phyloP scores from a whole-genome alignment of 768 basidiomycete genomes.

The Tricholoma sp. region DNA sequence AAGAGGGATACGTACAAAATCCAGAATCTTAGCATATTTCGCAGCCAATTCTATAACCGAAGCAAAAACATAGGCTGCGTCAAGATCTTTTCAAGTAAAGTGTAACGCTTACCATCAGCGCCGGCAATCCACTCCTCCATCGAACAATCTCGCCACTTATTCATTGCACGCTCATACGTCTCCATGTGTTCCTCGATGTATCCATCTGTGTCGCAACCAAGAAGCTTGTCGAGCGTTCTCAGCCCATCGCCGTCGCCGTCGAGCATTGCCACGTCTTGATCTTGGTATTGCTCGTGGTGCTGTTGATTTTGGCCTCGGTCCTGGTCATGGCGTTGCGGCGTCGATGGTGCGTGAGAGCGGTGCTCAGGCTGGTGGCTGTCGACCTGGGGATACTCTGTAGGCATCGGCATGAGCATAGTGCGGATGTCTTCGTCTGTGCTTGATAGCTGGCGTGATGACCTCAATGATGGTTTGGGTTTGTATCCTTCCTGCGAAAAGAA shows the following conservation, averaged over 20 bases:
- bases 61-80: neutral
- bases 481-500: conserved; percentile 7
- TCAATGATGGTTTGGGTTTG: neutral
- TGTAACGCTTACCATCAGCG: conserved; percentile 36
- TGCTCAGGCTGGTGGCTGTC: neutral
- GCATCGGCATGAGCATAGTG: neutral
- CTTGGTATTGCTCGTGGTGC: neutral
- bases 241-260: neutral
- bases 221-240: conserved; percentile 29
- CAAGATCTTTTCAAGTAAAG: neutral
- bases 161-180: conserved; percentile 37
- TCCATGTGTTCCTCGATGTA: conserved; percentile 37
- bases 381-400: conserved; percentile 2
- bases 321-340: neutral
- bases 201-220: conserved; percentile 39
- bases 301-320: conserved; percentile 2
- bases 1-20: conserved; percentile 35
- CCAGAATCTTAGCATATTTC: conserved; percentile 40
- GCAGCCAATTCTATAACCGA: conserved; percentile 33
- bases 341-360: conserved; percentile 2
- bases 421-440: conserved; percentile 3
- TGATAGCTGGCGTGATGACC: conserved; percentile 5
- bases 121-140: conserved; percentile 53
- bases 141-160: conserved; percentile 46
- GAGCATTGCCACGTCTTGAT: neutral